Evolutionary conservation across 2,329 filamentous ascomycete species (phyloP), one percentile per base, ranked within the genome.

Genomic region (Didymellaceae sp.): DNA sequence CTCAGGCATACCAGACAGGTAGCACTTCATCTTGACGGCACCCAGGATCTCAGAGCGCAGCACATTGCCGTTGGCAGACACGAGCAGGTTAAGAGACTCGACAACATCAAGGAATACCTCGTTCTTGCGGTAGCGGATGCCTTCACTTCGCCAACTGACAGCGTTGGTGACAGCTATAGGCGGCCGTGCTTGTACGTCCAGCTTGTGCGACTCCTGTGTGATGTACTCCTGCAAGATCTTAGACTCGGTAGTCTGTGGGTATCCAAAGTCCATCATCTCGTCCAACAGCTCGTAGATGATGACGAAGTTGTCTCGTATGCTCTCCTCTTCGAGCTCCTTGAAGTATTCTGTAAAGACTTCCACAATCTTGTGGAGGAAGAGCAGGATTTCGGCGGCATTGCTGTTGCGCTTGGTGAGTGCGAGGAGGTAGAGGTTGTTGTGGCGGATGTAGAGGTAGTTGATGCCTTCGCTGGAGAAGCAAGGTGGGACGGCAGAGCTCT

Each of bases 211-310:
- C 77, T 99, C 94, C 76, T 99, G 94, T 31, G 94, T 99, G 73
- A 99, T 99, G 79, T 96, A 86, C 80, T 99, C 94, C 76, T 99
- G 94, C 54, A 99, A 80, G 73, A 99, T 99, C 83, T 99, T 99
- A 74, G 86, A 90, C 76, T 99, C 94, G 61, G 94, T 99, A 8
- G 94, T 99, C 75, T 99, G 94, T 5, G 94, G 94, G 74, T 99
- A 97, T 58, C 94, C 94, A 80, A 99, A 99, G 77, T 99, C 94
- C 94, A 99, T 99, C 94, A 99, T 99, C 80, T 99, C 94, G 72
- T 99, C 94, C 57, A 99, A 84, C 55, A 99, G 78, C 77, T 99
- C 94, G 81, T 99, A 99, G 70, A 99, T 99, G 71, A 99, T 87
- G 74, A 99, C 94, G 72, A 99, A 99, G 80, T 99, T 99, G 80